Conservation (phyloP, 148 eudicot species). For the Fagopyrum esculentum region DNA sequence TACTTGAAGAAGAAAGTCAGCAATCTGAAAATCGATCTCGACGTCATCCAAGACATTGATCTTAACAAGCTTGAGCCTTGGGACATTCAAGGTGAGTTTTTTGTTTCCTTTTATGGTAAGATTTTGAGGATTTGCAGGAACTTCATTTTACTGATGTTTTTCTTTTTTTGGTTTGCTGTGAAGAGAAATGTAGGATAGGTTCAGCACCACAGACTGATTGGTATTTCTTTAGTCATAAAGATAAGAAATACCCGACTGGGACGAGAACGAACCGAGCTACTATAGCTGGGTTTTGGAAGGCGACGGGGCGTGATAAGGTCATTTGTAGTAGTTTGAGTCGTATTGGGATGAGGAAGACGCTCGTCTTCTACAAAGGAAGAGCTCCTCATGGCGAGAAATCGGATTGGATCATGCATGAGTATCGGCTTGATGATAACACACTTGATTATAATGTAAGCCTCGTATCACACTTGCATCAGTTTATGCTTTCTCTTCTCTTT, state of each 20-base stretch:
- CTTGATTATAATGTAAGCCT: conserved; percentile 17
- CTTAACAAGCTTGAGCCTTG: conserved; percentile 73
- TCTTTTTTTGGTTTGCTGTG: conserved; percentile 8
- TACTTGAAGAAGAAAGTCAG: conserved; percentile 53
- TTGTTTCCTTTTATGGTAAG: background rate
- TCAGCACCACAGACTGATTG: conserved; percentile 54
- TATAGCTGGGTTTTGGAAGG: conserved; percentile 74
- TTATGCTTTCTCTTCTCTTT: background rate
- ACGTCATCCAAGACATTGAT: conserved; percentile 50
- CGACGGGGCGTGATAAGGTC: conserved; percentile 70
- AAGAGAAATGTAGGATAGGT: conserved; percentile 54
- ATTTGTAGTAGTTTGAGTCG: conserved; percentile 27
- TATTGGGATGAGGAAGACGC: conserved; percentile 65
- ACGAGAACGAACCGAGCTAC: conserved; percentile 65
- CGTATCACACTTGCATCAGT: background rate
- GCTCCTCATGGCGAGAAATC: conserved; percentile 73
- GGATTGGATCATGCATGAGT: conserved; percentile 86
- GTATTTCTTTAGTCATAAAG: conserved; percentile 78
- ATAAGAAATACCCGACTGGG: conserved; percentile 76
- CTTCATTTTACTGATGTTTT: background rate
- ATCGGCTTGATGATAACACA: conserved; percentile 35
- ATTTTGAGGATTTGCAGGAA: background rate
- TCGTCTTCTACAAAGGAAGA: conserved; percentile 68
- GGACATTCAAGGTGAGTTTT: conserved; percentile 52
- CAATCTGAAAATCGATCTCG: conserved; percentile 44